These are phyloP conservation scores for Morella rubra DNA, from an alignment of 306 rosid genomes.

Conservation along the genomic window DNA sequence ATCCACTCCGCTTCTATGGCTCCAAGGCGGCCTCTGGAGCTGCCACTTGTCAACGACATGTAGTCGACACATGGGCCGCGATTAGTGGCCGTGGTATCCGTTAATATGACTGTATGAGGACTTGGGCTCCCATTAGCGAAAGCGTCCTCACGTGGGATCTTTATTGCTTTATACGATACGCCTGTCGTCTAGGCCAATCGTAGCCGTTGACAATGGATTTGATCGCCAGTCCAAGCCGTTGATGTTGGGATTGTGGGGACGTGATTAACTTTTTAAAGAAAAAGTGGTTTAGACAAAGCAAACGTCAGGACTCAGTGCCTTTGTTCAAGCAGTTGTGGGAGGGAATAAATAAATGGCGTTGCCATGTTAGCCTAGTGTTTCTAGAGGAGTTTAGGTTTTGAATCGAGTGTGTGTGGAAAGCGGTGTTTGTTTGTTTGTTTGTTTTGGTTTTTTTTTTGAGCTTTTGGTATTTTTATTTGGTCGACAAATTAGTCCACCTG, in stretches of 20 bases:
- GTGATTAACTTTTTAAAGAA: conserved; percentile 13
- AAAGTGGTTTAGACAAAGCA: conserved; percentile 24
- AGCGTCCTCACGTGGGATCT: conserved; percentile 26
- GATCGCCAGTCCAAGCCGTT: not conserved
- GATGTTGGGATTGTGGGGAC: conserved; percentile 3
- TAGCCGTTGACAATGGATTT: conserved; percentile 18
- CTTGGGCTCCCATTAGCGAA: conserved; percentile 19
- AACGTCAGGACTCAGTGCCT: conserved; percentile 44
- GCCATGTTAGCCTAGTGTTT: not conserved
- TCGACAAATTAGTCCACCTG: too few relatives aligned
- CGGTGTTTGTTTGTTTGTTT: too few relatives aligned
- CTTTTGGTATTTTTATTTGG: too few relatives aligned
- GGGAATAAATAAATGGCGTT: conserved; percentile 15
- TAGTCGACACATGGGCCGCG: conserved; percentile 39
- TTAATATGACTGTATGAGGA: conserved; percentile 18
- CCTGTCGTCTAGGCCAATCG: conserved; percentile 18
- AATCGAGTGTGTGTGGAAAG: too few relatives aligned
- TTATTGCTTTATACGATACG: conserved; percentile 26
- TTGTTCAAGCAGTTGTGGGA: conserved; percentile 41
- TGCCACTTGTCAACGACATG: conserved; percentile 3
- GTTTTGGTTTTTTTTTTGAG: too few relatives aligned
- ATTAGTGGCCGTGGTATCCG: conserved; percentile 21
- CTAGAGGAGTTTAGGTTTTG: not conserved
- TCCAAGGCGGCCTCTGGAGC: not conserved
- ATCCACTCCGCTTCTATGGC: conserved; percentile 26